These are phyloP conservation scores for Rosa multiflora DNA, from an alignment of 306 rosid species.

Conservation along the genomic window DNA sequence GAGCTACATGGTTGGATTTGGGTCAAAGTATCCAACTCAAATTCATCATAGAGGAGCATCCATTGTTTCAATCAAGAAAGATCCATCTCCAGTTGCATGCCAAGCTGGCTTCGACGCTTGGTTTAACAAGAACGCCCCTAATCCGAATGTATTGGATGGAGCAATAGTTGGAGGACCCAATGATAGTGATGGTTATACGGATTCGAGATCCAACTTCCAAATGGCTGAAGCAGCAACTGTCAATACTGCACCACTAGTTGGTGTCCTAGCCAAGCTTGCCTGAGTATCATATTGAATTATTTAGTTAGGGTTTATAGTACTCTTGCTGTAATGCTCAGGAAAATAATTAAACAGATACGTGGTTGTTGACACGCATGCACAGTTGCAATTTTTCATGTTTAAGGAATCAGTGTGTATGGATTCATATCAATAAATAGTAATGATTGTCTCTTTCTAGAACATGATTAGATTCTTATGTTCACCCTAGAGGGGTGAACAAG, in stretches of 20 bases:
- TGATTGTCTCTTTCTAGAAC: no score
- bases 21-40: conserved; percentile 40
- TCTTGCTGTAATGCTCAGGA: not conserved
- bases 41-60: conserved; percentile 76
- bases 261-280: conserved; percentile 58
- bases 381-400: not conserved
- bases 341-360: not conserved
- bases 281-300: not conserved
- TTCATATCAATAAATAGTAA: not conserved
- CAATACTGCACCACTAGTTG: conserved; percentile 47
- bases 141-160: conserved; percentile 59
- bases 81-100: conserved; percentile 36
- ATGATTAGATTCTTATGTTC: no score
- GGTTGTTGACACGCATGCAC: not conserved
- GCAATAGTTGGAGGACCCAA: conserved; percentile 53
- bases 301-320: not conserved
- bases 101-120: conserved; percentile 38
- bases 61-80: conserved; percentile 42
- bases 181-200: conserved; percentile 27
- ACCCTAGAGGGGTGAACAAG: no score
- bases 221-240: conserved; percentile 49
- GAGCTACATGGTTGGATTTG: conserved; percentile 78
- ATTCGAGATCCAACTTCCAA: conserved; percentile 40
- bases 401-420: not conserved
- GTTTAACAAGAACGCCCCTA: conserved; percentile 40